Conservation (phyloP, 78 protist genomes). For the Dictyostelium intermedium region DNA sequence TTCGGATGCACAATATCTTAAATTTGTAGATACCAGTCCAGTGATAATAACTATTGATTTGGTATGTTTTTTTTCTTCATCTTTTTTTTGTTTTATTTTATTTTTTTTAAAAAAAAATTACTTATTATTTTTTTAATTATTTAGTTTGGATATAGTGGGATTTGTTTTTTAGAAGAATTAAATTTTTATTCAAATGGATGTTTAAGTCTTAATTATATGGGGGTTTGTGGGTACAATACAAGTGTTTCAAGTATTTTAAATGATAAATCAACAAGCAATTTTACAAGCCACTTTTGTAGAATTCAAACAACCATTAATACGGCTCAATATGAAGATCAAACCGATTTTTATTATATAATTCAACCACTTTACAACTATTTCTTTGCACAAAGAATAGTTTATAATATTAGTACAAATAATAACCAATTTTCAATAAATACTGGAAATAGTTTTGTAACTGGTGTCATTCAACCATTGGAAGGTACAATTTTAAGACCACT, state of each 20-base stretch:
- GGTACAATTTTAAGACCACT: constrained; percentile 13
- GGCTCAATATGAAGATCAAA: constrained; percentile 1
- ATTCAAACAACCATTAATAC: background rate
- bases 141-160: constrained; percentile 23
- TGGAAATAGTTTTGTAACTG: constrained; percentile 52
- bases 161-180: background rate
- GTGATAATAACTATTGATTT: constrained; percentile 2
- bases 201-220: constrained; percentile 44
- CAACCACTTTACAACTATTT: constrained; percentile 2
- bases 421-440: background rate
- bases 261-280: background rate
- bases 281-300: constrained; percentile 14
- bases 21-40: constrained; percentile 20
- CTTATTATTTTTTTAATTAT: too few relatives aligned
- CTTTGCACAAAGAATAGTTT: constrained; percentile 38
- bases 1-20: constrained; percentile 9
- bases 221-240: background rate
- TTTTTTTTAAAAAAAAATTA: too few relatives aligned
- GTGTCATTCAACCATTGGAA: constrained; percentile 32
- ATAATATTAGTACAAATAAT: constrained; percentile 29
- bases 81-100: too few relatives aligned
- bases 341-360: background rate
- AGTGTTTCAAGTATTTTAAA: background rate
- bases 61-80: too few relatives aligned
- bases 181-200: background rate